Evolutionary conservation across 176 grass and related monocot genomes (phyloP).

Genomic region (Juncus inflexus): DNA sequence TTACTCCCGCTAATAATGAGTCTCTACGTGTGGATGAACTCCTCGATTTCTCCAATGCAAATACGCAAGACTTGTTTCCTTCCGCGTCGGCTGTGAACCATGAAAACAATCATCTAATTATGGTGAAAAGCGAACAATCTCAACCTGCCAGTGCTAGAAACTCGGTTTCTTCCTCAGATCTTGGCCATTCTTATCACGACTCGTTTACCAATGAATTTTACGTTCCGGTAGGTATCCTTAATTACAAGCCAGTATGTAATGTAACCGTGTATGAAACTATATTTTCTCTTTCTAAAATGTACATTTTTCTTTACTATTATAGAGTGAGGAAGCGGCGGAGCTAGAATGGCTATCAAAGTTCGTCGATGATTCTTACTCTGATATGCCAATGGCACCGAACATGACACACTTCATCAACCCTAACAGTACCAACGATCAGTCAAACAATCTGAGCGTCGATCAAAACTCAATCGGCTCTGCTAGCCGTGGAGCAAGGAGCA

Average conservation of each 20-base stretch:
- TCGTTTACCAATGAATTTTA: constrained; percentile 86
- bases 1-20: constrained; percentile 41
- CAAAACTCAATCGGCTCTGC: constrained; percentile 44
- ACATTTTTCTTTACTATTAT: background rate
- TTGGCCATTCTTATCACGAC: constrained; percentile 42
- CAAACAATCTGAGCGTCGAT: constrained; percentile 23
- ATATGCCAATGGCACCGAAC: constrained; percentile 56
- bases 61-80: constrained; percentile 56
- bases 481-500: constrained; percentile 71
- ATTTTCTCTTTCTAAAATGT: background rate
- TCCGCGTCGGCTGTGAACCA: constrained; percentile 11
- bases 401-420: constrained; percentile 40
- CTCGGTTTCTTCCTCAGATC: constrained; percentile 44
- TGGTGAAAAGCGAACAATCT: constrained; percentile 16
- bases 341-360: constrained; percentile 99
- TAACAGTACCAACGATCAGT: constrained; percentile 13
- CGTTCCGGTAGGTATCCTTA: constrained; percentile 70
- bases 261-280: background rate
- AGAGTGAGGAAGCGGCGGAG: constrained; percentile 94
- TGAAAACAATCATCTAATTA: constrained; percentile 23
- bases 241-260: background rate
- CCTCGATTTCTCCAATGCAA: constrained; percentile 61
- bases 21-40: constrained; percentile 66
- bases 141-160: constrained; percentile 18
- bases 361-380: constrained; percentile 95